A percentile compares a stretch with the other conserved stretches of the same genome.
These are phyloP conservation scores for Passiflora organensis DNA, from an alignment of 345 rosid genomes.

Conservation along the genomic window DNA sequence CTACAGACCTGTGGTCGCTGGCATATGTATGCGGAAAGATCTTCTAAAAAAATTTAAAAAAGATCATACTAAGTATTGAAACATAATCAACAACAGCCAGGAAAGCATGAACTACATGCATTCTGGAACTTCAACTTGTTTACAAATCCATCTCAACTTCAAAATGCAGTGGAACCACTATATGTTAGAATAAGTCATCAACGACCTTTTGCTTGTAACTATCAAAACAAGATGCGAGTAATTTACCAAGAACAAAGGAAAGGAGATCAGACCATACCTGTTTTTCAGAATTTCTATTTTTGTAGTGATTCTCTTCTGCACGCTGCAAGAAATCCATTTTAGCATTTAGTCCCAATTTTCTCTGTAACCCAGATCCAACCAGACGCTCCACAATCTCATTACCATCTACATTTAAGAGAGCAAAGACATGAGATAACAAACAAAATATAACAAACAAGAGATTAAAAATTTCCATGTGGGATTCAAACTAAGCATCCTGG, in stretches of 20 bases:
- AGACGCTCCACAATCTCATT: conserved; percentile 38
- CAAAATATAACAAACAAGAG: background rate
- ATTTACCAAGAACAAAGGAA: background rate
- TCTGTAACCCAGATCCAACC: conserved; percentile 39
- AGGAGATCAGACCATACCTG: conserved; percentile 36
- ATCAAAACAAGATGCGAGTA: background rate
- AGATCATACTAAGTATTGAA: too few relatives aligned
- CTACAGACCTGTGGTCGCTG: too few relatives aligned
- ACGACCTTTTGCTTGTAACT: background rate
- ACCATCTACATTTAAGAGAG: conserved; percentile 43
- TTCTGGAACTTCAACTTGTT: background rate
- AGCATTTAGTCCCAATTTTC: conserved; percentile 48
- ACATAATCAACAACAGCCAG: background rate
- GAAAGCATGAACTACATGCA: conserved; percentile 2
- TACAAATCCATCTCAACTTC: background rate
- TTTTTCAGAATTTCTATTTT: conserved; percentile 35
- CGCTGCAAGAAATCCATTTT: conserved; percentile 60
- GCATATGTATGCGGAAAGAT: too few relatives aligned
- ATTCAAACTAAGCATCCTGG: conserved; percentile 1
- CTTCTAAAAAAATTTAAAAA: too few relatives aligned
- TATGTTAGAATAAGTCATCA: background rate
- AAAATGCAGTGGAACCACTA: background rate
- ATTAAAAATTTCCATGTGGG: background rate
- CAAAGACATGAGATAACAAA: conserved; percentile 11
- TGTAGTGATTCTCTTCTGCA: conserved; percentile 67